phyloP scores from a whole-genome alignment of 164 flowering plant species.

The Kalanchoe fedtschenkoi region DNA sequence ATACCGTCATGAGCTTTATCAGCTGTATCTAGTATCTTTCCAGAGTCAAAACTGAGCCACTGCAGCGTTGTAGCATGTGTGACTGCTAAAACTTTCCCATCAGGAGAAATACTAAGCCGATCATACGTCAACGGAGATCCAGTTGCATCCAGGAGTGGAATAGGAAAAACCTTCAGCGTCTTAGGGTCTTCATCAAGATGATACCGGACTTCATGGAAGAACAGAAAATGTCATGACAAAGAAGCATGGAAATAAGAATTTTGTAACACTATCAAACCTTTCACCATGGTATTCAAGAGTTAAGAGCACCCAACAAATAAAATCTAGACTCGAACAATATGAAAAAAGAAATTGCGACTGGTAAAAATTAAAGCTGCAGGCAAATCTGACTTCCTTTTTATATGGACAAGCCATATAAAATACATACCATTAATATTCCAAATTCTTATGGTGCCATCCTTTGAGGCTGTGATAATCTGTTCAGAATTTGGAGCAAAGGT shows the following conservation, averaged over 20 bases:
- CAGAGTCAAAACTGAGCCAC: constrained; percentile 77
- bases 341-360: background rate
- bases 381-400: background rate
- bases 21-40: constrained; percentile 78
- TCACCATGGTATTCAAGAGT: background rate
- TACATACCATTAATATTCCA: constrained; percentile 95
- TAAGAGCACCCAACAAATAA: background rate
- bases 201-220: constrained; percentile 62
- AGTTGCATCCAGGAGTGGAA: constrained; percentile 66
- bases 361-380: background rate
- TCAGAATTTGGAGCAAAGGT: constrained; percentile 83
- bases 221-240: constrained; percentile 8
- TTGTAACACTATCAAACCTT: constrained; percentile 8
- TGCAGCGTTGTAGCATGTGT: constrained; percentile 78
- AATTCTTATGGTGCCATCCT: constrained; percentile 80
- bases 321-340: background rate
- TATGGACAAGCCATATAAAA: background rate
- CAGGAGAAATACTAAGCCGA: constrained; percentile 75
- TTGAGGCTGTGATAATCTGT: constrained; percentile 82
- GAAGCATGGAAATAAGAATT: background rate
- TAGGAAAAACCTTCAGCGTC: constrained; percentile 78
- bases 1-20: constrained; percentile 93
- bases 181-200: constrained; percentile 96
- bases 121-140: constrained; percentile 74
- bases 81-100: constrained; percentile 78